These are phyloP conservation scores for Crithidia thermophila DNA, from an alignment of 208 protist genomes.

Conservation along the genomic window DNA sequence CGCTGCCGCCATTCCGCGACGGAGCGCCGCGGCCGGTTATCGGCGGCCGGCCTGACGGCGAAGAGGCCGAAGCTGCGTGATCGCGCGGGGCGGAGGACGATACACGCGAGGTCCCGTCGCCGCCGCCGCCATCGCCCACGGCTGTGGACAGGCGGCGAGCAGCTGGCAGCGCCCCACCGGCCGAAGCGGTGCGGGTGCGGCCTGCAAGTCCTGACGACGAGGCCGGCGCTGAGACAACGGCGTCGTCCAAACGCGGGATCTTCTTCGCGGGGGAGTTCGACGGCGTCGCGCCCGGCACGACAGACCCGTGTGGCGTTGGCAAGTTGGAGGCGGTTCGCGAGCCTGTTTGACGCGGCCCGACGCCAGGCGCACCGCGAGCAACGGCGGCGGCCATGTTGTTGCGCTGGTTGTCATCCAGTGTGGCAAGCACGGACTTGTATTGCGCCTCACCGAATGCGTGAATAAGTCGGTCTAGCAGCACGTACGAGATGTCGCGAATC, in stretches of 20 bases:
- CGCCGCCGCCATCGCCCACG: neutral
- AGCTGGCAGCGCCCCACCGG: neutral
- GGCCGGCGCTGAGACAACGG: neutral
- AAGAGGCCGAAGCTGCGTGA: neutral
- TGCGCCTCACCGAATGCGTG: constrained; percentile 51
- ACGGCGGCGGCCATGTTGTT: constrained; percentile 41
- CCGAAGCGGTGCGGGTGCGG: constrained; percentile 2
- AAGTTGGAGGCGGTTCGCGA: constrained; percentile 1
- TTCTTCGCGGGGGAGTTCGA: constrained; percentile 74
- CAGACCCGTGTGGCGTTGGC: constrained; percentile 11
- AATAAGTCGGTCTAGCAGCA: constrained; percentile 64
- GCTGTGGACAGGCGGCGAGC: constrained; percentile 19
- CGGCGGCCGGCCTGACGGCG: neutral
- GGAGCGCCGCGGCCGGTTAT: neutral
- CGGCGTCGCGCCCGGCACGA: constrained; percentile 25
- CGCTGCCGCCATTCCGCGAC: neutral
- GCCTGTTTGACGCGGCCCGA: constrained; percentile 10
- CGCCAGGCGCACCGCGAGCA: constrained; percentile 18
- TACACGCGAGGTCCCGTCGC: neutral
- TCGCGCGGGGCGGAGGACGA: constrained; percentile 1
- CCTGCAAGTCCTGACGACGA: neutral
- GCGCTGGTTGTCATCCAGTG: constrained; percentile 81
- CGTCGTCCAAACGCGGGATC: constrained; percentile 46
- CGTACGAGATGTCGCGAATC: constrained; percentile 69
- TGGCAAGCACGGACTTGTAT: constrained; percentile 50